Evolutionary conservation across 1,139 yeast species (phyloP).

Genomic region (Pichia sp.): DNA sequence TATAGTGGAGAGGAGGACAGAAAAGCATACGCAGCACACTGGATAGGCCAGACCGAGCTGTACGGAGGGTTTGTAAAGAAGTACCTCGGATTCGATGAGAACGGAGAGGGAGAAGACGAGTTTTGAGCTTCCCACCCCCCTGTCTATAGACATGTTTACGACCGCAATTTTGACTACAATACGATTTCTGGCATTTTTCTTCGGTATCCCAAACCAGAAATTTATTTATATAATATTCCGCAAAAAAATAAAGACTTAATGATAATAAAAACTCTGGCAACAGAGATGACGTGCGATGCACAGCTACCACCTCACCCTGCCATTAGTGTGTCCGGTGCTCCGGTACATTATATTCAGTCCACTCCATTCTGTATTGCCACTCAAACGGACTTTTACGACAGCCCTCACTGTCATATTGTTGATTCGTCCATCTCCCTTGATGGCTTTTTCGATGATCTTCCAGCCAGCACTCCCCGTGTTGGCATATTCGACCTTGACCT

Average conservation of each 20-base stretch:
- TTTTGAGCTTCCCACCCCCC: background rate
- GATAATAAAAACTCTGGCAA: background rate
- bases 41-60: constrained; percentile 19
- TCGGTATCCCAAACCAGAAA: background rate
- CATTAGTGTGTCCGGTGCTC: constrained; percentile 6
- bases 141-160: background rate
- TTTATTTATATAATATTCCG: background rate
- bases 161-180: background rate
- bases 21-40: constrained; percentile 16
- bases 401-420: constrained; percentile 36
- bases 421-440: constrained; percentile 48
- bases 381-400: constrained; percentile 38
- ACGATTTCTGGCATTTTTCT: background rate
- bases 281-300: too few species aligned
- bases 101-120: constrained; percentile 10
- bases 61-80: constrained; percentile 19
- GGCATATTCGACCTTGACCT: constrained; percentile 46
- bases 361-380: constrained; percentile 20
- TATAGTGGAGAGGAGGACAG: constrained; percentile 18
- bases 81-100: constrained; percentile 15
- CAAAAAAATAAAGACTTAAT: background rate
- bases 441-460: constrained; percentile 45
- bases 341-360: constrained; percentile 9
- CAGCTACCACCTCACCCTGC: constrained; percentile 14
- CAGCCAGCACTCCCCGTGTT: constrained; percentile 41